Evolutionary conservation across 257 asterid species (phyloP).

Genomic region (Gentiana macrophylla): DNA sequence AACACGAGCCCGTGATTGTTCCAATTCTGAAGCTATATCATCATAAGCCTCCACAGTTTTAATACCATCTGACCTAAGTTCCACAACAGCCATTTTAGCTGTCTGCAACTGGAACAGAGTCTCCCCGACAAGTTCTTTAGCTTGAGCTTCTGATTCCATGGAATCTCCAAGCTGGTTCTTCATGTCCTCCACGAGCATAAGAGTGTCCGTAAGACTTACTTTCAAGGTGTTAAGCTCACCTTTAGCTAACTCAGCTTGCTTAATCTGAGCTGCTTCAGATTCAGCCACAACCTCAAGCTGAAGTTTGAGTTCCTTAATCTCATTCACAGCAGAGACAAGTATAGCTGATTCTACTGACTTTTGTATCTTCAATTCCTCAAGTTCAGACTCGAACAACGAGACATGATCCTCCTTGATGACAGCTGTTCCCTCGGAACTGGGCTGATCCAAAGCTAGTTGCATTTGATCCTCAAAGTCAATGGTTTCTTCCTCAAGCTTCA

Average conservation of each 20-base stretch:
- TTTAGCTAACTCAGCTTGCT: constrained; percentile 32
- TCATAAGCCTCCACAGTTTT: constrained; percentile 38
- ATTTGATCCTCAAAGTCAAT: no score
- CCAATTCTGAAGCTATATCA: constrained; percentile 46
- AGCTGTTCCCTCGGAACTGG: not conserved
- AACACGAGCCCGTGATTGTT: constrained; percentile 56
- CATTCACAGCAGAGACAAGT: constrained; percentile 49
- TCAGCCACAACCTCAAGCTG: constrained; percentile 48
- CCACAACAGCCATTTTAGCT: constrained; percentile 47
- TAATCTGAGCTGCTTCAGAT: constrained; percentile 41
- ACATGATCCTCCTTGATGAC: constrained; percentile 20
- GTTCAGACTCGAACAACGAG: constrained; percentile 24
- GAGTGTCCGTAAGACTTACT: constrained; percentile 36
- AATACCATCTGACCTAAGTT: constrained; percentile 46
- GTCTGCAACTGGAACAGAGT: constrained; percentile 64
- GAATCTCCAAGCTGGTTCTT: constrained; percentile 38
- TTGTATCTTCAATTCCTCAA: constrained; percentile 25
- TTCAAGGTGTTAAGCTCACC: constrained; percentile 40
- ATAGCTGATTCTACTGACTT: constrained; percentile 36
- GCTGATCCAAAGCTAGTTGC: no score
- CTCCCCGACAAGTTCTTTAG: constrained; percentile 40
- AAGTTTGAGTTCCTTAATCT: constrained; percentile 48
- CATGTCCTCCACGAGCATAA: constrained; percentile 51
- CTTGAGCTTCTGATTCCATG: constrained; percentile 60
- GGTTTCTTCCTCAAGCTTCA: constrained; percentile 17